Evolutionary conservation across 331 rosid species (phyloP).

Genomic region (Pyracantha coccinea): DNA sequence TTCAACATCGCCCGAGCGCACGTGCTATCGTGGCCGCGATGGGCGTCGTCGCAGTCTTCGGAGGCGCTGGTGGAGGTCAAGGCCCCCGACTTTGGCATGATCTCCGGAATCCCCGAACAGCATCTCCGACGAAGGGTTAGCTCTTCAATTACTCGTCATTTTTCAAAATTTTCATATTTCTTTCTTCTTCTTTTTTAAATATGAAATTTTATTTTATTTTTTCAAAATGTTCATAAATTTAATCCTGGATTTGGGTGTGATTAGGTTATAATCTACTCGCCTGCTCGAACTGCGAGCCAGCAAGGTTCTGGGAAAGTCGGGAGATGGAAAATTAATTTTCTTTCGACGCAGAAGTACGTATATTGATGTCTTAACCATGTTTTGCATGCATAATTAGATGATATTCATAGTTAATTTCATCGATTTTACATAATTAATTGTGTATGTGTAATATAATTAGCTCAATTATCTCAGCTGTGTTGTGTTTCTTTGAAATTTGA

Average conservation of each 20-base stretch:
- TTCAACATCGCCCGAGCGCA: conserved; percentile 22
- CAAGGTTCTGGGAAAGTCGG: conserved; percentile 96
- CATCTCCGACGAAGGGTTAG: conserved; percentile 59
- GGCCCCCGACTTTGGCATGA: conserved; percentile 48
- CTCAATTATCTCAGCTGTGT: neutral
- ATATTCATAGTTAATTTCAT: neutral
- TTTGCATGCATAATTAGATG: neutral
- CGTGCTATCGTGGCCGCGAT: neutral
- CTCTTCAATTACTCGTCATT: neutral
- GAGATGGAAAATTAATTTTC: conserved; percentile 75
- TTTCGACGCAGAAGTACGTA: conserved; percentile 78
- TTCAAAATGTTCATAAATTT: neutral
- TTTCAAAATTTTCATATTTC: neutral
- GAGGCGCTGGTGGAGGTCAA: conserved; percentile 49
- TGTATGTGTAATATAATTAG: neutral
- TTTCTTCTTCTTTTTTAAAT: neutral
- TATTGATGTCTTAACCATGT: neutral
- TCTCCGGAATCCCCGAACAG: conserved; percentile 73
- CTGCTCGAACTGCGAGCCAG: conserved; percentile 82
- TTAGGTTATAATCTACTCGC: conserved; percentile 82
- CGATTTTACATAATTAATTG: neutral
- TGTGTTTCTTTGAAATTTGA: neutral
- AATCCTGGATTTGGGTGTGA: neutral
- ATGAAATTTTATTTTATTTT: neutral
- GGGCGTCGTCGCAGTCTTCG: conserved; percentile 25